phyloP scores from a whole-genome alignment of 1,284 basidiomycete species.

The Puccinia polysora region DNA sequence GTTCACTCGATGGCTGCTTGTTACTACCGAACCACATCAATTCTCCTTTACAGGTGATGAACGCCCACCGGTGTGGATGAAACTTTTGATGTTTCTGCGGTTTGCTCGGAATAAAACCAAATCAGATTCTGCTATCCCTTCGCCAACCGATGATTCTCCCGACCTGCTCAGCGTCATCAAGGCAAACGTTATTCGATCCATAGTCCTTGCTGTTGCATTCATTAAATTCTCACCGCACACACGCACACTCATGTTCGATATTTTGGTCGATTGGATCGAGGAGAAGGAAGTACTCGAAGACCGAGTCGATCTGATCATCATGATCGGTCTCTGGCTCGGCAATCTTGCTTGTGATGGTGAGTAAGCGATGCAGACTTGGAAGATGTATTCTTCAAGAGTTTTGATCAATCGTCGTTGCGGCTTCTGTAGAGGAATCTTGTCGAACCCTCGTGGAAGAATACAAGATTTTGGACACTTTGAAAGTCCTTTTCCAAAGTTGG shows the following conservation, averaged over 20 bases:
- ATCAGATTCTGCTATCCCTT: not conserved
- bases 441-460: conserved; percentile 24
- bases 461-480: conserved; percentile 17
- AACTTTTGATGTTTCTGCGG: conserved; percentile 13
- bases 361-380: not conserved
- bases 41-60: conserved; percentile 8
- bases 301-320: conserved; percentile 34
- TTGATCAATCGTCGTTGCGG: no score
- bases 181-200: conserved; percentile 10
- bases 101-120: not conserved
- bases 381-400: no score
- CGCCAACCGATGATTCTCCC: not conserved
- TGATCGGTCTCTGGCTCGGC: conserved; percentile 34
- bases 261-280: conserved; percentile 15
- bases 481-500: conserved; percentile 15
- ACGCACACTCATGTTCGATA: not conserved
- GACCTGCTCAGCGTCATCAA: conserved; percentile 14
- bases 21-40: not conserved
- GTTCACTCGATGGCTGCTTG: conserved; percentile 14
- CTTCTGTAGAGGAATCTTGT: conserved; percentile 20
- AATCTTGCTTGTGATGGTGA: conserved; percentile 39
- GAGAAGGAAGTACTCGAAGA: not conserved
- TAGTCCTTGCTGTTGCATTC: conserved; percentile 15
- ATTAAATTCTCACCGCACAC: not conserved
- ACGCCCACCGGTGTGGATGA: conserved; percentile 9